These are phyloP conservation scores for Bolboschoenoplectus hybrid DNA, from an alignment of 202 grass and related monocot species.

Conservation along the genomic window DNA sequence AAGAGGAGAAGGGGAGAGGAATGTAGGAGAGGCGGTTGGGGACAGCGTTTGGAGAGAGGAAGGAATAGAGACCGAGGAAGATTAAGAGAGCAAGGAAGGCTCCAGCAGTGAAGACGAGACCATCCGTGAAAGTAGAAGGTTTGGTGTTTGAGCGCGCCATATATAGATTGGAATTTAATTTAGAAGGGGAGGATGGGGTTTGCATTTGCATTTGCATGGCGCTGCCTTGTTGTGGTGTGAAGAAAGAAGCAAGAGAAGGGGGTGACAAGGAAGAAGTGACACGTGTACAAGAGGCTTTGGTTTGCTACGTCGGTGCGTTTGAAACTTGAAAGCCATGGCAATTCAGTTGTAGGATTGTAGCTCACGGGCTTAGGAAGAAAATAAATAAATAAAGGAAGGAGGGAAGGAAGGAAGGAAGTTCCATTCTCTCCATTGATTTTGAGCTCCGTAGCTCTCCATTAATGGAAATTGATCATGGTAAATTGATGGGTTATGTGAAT, in stretches of 20 bases:
- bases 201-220: background rate
- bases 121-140: slow-evolving; percentile 41
- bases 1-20: background rate
- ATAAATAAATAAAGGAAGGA: background rate
- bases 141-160: slow-evolving; percentile 35
- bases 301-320: background rate
- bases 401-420: background rate
- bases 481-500: no score
- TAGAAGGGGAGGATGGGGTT: background rate
- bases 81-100: slow-evolving; percentile 43
- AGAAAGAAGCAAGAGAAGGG: background rate
- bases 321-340: background rate
- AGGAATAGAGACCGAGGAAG: slow-evolving; percentile 45
- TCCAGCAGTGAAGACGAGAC: slow-evolving; percentile 53
- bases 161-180: background rate
- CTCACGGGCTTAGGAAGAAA: background rate
- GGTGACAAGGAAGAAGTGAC: background rate
- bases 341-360: background rate
- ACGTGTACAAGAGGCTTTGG: background rate
- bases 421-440: background rate
- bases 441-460: background rate
- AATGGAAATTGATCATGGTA: no score
- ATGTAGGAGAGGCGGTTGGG: background rate
- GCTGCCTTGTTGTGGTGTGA: background rate
- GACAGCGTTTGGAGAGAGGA: slow-evolving; percentile 34